A percentile compares a stretch with the other conserved stretches of the same genome.
Evolutionary conservation across 768 basidiomycete genomes (phyloP).

Genomic region (Boletus fagicola): DNA sequence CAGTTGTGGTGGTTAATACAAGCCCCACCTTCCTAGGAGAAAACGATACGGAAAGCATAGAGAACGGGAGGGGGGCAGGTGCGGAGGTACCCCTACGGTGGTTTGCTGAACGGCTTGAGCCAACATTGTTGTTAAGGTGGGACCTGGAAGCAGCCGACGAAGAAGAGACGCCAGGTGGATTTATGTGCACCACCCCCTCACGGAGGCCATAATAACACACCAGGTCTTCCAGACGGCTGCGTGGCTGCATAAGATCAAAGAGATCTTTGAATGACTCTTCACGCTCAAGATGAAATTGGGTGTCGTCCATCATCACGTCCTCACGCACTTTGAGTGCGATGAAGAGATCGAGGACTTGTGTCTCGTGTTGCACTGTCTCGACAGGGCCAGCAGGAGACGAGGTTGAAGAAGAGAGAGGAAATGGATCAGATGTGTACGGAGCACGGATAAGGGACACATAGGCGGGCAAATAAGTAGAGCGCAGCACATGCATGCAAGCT

Average conservation of each 20-base stretch:
- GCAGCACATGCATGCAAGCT: conserved; percentile 82
- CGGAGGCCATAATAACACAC: conserved; percentile 45
- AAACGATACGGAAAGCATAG: conserved; percentile 39
- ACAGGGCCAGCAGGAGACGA: conserved; percentile 29
- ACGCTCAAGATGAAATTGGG: conserved; percentile 69
- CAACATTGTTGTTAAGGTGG: no score
- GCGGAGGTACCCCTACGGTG: neutral
- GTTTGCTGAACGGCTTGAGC: conserved; percentile 7
- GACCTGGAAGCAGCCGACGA: neutral
- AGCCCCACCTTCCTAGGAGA: conserved; percentile 40
- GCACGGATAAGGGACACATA: conserved; percentile 61
- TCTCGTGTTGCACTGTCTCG: conserved; percentile 65
- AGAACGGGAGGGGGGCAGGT: conserved; percentile 33
- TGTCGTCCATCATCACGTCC: conserved; percentile 74
- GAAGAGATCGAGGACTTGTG: conserved; percentile 71
- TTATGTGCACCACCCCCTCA: conserved; percentile 34
- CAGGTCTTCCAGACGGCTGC: conserved; percentile 74
- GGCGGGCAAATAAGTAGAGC: conserved; percentile 68
- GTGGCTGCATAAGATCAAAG: conserved; percentile 75
- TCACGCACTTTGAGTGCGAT: conserved; percentile 78
- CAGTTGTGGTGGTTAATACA: conserved; percentile 30
- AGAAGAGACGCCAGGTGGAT: conserved; percentile 3
- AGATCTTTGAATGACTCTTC: conserved; percentile 77
- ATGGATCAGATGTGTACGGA: conserved; percentile 78
- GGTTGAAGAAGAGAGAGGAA: conserved; percentile 48